Conservation (phyloP, 2,329 filamentous ascomycete genomes). For the Polychaeton citri region DNA sequence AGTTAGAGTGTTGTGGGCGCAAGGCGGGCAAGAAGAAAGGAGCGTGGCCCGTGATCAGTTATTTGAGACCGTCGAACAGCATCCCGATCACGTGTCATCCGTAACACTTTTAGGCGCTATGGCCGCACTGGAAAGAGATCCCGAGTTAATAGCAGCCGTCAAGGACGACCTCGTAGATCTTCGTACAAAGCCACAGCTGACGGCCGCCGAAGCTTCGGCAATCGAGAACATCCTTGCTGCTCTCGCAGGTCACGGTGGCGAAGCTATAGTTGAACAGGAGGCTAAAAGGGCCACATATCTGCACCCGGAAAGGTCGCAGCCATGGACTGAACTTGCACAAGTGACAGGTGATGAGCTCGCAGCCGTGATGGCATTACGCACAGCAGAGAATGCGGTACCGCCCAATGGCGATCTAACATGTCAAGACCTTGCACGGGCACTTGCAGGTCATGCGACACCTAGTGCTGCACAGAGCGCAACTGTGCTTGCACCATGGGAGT, state of each 20-base stretch:
- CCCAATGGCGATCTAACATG: constrained; percentile 57
- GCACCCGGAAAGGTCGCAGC: constrained; percentile 61
- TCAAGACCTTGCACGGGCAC: constrained; percentile 56
- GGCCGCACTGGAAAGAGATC: constrained; percentile 66
- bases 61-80: constrained; percentile 62
- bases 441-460: constrained; percentile 56
- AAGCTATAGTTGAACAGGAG: constrained; percentile 43
- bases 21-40: constrained; percentile 59
- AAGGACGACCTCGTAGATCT: constrained; percentile 61
- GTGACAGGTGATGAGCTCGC: constrained; percentile 41
- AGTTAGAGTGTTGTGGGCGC: constrained; percentile 87
- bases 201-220: constrained; percentile 49
- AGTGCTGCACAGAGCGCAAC: constrained; percentile 66
- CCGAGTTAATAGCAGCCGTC: constrained; percentile 68
- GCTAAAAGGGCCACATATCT: constrained; percentile 69
- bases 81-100: constrained; percentile 64
- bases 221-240: constrained; percentile 66
- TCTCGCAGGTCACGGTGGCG: constrained; percentile 42
- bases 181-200: constrained; percentile 52
- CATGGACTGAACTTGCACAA: constrained; percentile 61
- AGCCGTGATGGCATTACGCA: constrained; percentile 67
- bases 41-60: constrained; percentile 66
- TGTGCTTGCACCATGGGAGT: constrained; percentile 69
- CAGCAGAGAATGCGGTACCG: constrained; percentile 62
- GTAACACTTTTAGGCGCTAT: constrained; percentile 74